Conservation (phyloP, 805 yeast species). For the Candida pseudofarinosa region DNA sequence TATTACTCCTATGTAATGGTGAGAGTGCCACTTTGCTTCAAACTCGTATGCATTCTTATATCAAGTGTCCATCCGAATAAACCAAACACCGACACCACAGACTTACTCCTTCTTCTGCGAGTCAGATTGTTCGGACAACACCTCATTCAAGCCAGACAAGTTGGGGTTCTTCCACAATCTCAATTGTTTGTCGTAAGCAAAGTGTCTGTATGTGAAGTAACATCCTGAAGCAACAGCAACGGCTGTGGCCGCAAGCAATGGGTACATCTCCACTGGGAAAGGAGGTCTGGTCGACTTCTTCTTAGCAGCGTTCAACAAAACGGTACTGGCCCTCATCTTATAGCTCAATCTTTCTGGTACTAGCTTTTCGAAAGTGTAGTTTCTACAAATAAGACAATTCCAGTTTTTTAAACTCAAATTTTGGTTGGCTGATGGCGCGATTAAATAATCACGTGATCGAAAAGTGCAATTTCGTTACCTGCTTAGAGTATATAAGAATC, state of each 20-base stretch:
- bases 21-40: background rate
- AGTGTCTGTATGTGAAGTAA: constrained; percentile 46
- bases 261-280: constrained; percentile 44
- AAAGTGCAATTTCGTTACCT: too few species aligned
- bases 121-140: constrained; percentile 31
- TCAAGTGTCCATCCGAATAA: too few species aligned
- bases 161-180: constrained; percentile 45
- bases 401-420: constrained; percentile 1
- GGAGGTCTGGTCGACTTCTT: constrained; percentile 14
- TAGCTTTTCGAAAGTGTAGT: background rate
- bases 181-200: constrained; percentile 41
- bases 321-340: constrained; percentile 37
- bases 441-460: background rate
- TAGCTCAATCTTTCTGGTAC: background rate
- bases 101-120: background rate
- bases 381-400: background rate
- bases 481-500: background rate
- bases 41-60: background rate
- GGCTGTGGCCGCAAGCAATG: constrained; percentile 43
- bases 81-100: background rate
- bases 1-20: background rate
- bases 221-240: constrained; percentile 36
- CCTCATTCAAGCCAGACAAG: constrained; percentile 40
- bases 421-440: constrained; percentile 10
- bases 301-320: constrained; percentile 39